Conservation (phyloP, 768 basidiomycete genomes). For the Russula ochroleuca region DNA sequence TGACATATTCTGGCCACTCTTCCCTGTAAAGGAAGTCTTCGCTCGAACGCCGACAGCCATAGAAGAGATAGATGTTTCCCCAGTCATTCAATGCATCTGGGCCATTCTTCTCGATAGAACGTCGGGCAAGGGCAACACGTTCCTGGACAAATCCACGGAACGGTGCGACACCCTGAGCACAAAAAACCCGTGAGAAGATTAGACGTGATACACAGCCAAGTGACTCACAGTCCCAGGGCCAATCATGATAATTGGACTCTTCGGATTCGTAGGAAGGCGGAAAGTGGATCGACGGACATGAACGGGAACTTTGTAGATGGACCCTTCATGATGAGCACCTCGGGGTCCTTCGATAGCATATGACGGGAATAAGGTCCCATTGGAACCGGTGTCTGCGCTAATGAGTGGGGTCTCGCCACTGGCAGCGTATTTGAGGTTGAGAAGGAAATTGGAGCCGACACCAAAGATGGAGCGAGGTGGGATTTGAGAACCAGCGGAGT, state of each 20-base stretch:
- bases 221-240: slow-evolving; percentile 91
- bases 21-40: slow-evolving; percentile 94
- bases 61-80: slow-evolving; percentile 93
- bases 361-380: slow-evolving; percentile 48
- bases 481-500: slow-evolving; percentile 56
- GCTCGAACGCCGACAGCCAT: slow-evolving; percentile 85
- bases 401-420: slow-evolving; percentile 53
- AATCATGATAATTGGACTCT: slow-evolving; percentile 98
- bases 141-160: slow-evolving; percentile 99
- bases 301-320: slow-evolving; percentile 78
- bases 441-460: slow-evolving; percentile 90
- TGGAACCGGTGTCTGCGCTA: slow-evolving; percentile 35
- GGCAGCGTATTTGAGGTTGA: slow-evolving; percentile 81
- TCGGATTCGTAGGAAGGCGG: slow-evolving; percentile 94
- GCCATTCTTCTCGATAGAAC: slow-evolving; percentile 93
- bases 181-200: slow-evolving; percentile 17
- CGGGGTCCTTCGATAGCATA: slow-evolving; percentile 92
- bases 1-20: slow-evolving; percentile 87
- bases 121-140: slow-evolving; percentile 91
- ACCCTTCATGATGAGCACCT: slow-evolving; percentile 69
- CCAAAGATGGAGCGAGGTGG: slow-evolving; percentile 73
- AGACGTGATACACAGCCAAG: neutral
- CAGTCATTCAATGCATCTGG: slow-evolving; percentile 90
- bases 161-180: slow-evolving; percentile 85
- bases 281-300: slow-evolving; percentile 97